These are phyloP conservation scores for Aspergillus sp. DNA, from an alignment of 2,329 filamentous ascomycete genomes.

Conservation along the genomic window DNA sequence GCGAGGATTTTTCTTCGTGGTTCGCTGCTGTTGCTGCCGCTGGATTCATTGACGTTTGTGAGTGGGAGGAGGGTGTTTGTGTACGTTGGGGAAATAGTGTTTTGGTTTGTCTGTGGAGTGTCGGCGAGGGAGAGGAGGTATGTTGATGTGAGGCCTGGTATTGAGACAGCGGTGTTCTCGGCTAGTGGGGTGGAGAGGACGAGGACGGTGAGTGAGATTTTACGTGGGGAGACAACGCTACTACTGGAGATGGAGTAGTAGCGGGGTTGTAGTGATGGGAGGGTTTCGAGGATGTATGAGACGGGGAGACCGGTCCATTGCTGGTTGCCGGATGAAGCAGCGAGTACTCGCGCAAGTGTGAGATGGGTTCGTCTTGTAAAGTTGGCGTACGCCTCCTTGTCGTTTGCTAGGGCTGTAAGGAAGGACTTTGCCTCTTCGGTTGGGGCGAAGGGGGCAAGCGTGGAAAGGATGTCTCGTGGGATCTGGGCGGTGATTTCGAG, in stretches of 20 bases:
- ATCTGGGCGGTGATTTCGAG: conserved; percentile 89
- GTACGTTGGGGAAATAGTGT: not conserved
- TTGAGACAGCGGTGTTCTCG: conserved; percentile 65
- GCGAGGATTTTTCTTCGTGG: conserved; percentile 70
- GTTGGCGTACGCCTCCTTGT: conserved; percentile 83
- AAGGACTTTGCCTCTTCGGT: conserved; percentile 75
- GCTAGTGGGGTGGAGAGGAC: conserved; percentile 76
- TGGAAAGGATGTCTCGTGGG: conserved; percentile 85
- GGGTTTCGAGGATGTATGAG: conserved; percentile 81
- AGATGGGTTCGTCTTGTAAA: conserved; percentile 73
- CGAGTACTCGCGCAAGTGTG: conserved; percentile 51
- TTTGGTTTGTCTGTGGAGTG: conserved; percentile 1
- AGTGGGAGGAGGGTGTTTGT: conserved; percentile 61
- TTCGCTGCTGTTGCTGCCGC: conserved; percentile 59
- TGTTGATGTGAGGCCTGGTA: conserved; percentile 91
- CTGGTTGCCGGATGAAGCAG: not conserved
- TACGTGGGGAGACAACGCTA: conserved; percentile 47
- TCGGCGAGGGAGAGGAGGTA: conserved; percentile 70
- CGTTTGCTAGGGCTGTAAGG: conserved; percentile 75
- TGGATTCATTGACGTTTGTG: conserved; percentile 78
- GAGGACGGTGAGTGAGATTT: conserved; percentile 75
- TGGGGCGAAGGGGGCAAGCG: conserved; percentile 79
- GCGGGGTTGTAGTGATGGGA: conserved; percentile 84
- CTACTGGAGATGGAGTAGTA: conserved; percentile 93
- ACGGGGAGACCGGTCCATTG: conserved; percentile 79